Conservation (phyloP, 2,329 filamentous ascomycete species). For the Cryphonectria carpinicola region DNA sequence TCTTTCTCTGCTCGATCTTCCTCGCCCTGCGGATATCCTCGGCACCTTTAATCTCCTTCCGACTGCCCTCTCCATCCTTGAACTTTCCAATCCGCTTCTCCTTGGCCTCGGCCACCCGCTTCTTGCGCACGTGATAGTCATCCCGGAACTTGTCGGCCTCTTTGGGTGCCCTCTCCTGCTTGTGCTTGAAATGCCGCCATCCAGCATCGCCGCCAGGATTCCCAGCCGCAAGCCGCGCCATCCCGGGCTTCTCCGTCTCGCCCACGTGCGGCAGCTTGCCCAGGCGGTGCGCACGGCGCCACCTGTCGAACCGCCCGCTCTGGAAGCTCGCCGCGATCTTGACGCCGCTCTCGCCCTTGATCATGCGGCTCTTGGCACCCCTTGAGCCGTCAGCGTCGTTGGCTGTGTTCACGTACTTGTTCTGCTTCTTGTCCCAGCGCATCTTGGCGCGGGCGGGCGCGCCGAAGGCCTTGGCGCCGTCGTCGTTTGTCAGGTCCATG, state of each 20-base stretch:
- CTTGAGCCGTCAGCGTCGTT: slow-evolving; percentile 95
- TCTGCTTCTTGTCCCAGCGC: slow-evolving; percentile 96
- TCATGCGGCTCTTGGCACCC: slow-evolving; percentile 61
- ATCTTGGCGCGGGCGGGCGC: slow-evolving; percentile 74
- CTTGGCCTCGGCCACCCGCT: slow-evolving; percentile 83
- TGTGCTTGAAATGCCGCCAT: slow-evolving; percentile 78
- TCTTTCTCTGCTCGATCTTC: slow-evolving; percentile 73
- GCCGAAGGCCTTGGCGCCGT: slow-evolving; percentile 77
- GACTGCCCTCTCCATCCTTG: slow-evolving; percentile 73
- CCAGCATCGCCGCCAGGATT: slow-evolving; percentile 40
- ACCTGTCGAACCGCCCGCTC: slow-evolving; percentile 89
- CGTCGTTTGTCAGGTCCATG: slow-evolving; percentile 93
- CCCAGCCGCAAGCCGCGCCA: slow-evolving; percentile 38
- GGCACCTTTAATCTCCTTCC: slow-evolving; percentile 75
- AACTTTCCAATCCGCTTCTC: slow-evolving; percentile 80
- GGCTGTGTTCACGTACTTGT: slow-evolving; percentile 87
- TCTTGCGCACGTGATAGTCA: slow-evolving; percentile 89
- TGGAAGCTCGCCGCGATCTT: slow-evolving; percentile 96
- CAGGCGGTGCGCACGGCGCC: slow-evolving; percentile 85
- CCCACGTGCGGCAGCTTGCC: slow-evolving; percentile 79
- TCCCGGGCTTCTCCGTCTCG: slow-evolving; percentile 67
- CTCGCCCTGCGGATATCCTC: slow-evolving; percentile 86
- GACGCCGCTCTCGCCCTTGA: slow-evolving; percentile 87
- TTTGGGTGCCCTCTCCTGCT: slow-evolving; percentile 85
- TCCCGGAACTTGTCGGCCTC: slow-evolving; percentile 89